phyloP scores from a whole-genome alignment of 768 basidiomycete genomes.

The Amanita thiersii region DNA sequence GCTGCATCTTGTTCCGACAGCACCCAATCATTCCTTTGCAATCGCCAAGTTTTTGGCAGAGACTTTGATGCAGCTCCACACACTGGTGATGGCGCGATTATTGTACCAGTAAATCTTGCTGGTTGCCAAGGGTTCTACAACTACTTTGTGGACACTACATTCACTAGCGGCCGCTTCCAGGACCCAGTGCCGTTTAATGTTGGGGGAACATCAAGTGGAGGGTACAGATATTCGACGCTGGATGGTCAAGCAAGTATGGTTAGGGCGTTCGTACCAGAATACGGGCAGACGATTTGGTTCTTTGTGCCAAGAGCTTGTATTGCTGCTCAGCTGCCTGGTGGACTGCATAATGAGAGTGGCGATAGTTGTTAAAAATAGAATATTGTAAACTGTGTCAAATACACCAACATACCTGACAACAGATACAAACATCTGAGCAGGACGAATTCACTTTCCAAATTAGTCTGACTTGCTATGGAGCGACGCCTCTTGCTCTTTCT shows the following conservation, averaged over 20 bases:
- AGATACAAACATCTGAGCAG: too few relatives aligned
- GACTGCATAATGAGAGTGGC: slow-evolving; percentile 16
- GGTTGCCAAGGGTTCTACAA: slow-evolving; percentile 19
- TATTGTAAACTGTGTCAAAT: too few relatives aligned
- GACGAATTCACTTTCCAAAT: too few relatives aligned
- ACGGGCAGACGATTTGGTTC: slow-evolving; percentile 19
- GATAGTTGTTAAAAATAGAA: slow-evolving; percentile 19
- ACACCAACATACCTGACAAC: too few relatives aligned
- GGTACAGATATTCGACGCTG: slow-evolving; percentile 16
- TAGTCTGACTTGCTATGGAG: too few relatives aligned
- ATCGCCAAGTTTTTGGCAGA: slow-evolving; percentile 16
- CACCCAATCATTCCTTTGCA: slow-evolving; percentile 13
- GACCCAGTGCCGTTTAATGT: slow-evolving; percentile 19
- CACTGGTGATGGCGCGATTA: slow-evolving; percentile 16
- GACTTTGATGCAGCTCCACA: slow-evolving; percentile 20
- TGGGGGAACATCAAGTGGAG: slow-evolving; percentile 13
- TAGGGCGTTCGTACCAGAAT: slow-evolving; percentile 17
- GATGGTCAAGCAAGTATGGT: slow-evolving; percentile 18
- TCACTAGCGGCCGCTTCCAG: slow-evolving; percentile 16
- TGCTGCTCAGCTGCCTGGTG: slow-evolving; percentile 15
- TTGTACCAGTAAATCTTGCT: slow-evolving; percentile 15
- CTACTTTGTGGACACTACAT: slow-evolving; percentile 19
- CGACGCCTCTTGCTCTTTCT: too few relatives aligned
- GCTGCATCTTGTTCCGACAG: slow-evolving; percentile 14
- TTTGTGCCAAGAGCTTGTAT: slow-evolving; percentile 19